Base-by-base conservation (phyloP, 805 yeast genomes). In the Nakazawaea holstii region DNA sequence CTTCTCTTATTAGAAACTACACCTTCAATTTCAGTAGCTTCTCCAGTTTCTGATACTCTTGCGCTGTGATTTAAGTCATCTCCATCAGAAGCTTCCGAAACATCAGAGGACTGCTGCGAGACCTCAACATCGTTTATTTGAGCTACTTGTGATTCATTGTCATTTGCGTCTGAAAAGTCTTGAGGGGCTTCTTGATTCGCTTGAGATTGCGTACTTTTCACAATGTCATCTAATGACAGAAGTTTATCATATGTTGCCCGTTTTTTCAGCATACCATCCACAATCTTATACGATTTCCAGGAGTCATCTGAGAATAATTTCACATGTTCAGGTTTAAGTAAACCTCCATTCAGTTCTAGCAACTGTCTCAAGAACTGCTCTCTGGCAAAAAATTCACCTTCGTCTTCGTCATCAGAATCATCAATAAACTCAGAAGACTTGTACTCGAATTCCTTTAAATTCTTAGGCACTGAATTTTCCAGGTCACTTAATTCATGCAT, bases 401-500 rank as follows among this genome's bases (percentile, higher is more conserved):
- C 78, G 36, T 69, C 68, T 41, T 80, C 87, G 11, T 70, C 79
- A 55, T 82, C 87, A 2, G 87, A 80, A 45, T 76, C 83, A 43
- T 68, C 68, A 40, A 84, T 74, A 53, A 64, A 75, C 47, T 75
- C 80, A 4, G 82, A 64, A 1, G 89, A 82, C 39, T 74, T 69
- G 43, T 63, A 56, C 5, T 47, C 55, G 41, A 50, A 27, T 9
- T 39, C 15, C 30, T 43, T 15, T 38, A 44, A 33, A 27, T 28
- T 38, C 10, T 32, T 35, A 32, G 52, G 54, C 24, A 24, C 47
- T 9, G 37, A 14, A 46, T 53, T 28, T 24, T 59, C 70, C 30
- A 59, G 67, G 35, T 65, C 72, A 24, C 72, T 58, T 2, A 64
- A 49, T 31, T 64, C 61, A 48, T 66, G 62, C 47, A 62, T 47